Evolutionary conservation across 148 eudicot species (phyloP).

Genomic region (Vaccinium macrocarpon): DNA sequence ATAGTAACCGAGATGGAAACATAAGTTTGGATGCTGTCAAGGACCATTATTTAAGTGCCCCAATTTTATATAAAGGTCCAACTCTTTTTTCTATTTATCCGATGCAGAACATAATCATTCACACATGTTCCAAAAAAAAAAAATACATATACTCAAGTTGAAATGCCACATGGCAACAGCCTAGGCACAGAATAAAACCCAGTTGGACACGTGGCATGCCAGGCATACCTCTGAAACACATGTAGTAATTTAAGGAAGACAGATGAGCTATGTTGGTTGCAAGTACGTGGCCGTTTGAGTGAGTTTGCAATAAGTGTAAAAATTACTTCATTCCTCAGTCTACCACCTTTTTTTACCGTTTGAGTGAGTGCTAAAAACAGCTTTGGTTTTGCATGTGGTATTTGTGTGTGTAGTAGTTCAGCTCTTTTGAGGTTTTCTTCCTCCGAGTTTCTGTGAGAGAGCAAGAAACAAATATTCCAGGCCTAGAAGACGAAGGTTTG

Average conservation of each 20-base stretch:
- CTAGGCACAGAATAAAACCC: slow-evolving; percentile 5
- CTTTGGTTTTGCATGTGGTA: neutral
- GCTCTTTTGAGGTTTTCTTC: neutral
- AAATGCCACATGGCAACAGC: slow-evolving; percentile 7
- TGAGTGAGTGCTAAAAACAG: neutral
- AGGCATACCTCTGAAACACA: neutral
- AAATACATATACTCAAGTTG: too few species aligned
- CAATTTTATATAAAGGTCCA: too few species aligned
- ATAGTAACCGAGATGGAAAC: too few species aligned
- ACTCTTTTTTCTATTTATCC: too few species aligned
- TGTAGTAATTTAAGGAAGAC: neutral
- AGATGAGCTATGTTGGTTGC: neutral
- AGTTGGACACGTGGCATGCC: slow-evolving; percentile 19
- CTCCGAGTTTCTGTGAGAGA: neutral
- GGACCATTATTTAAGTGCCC: too few species aligned
- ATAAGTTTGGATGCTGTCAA: too few species aligned
- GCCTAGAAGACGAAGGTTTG: too few species aligned
- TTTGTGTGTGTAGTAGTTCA: too few species aligned
- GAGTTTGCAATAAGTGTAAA: neutral
- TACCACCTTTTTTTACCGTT: neutral
- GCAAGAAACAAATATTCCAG: too few species aligned
- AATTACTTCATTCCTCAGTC: neutral
- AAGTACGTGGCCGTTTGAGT: neutral
- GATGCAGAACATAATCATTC: too few species aligned
- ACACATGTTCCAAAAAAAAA: too few species aligned